Conservation (phyloP, 2,329 filamentous ascomycete genomes). For the Phyllosticta citriasiana region DNA sequence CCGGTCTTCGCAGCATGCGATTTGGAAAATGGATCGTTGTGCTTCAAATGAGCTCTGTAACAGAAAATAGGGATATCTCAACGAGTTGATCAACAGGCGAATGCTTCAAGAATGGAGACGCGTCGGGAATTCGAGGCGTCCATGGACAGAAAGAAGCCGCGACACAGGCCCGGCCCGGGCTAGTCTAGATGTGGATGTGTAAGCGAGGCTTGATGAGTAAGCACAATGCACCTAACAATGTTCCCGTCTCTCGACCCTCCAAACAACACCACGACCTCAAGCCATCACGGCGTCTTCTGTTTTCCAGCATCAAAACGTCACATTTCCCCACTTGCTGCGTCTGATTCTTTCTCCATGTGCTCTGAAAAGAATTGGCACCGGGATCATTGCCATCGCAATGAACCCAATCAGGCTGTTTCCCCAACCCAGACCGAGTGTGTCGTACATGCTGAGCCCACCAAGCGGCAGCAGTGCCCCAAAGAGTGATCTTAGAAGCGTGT, state of each 20-base stretch:
- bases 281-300: too few relatives aligned
- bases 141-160: too few relatives aligned
- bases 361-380: constrained; percentile 36
- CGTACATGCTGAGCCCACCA: constrained; percentile 49
- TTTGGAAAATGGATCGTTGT: too few relatives aligned
- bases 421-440: constrained; percentile 49
- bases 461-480: constrained; percentile 51
- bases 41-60: too few relatives aligned
- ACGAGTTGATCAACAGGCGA: too few relatives aligned
- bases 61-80: too few relatives aligned
- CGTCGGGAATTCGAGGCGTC: too few relatives aligned
- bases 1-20: too few relatives aligned
- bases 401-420: constrained; percentile 48
- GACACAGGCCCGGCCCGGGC: too few relatives aligned
- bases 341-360: constrained; percentile 39
- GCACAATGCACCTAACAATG: not conserved
- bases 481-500: constrained; percentile 46
- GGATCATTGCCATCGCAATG: constrained; percentile 36
- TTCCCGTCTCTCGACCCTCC: not conserved
- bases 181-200: not conserved
- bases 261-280: not conserved
- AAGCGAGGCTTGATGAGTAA: not conserved
- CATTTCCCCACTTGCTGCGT: not conserved
- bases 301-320: constrained; percentile 17
- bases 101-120: too few relatives aligned